Conservation (phyloP, 768 basidiomycete genomes). For the Cytidiella melzeri region DNA sequence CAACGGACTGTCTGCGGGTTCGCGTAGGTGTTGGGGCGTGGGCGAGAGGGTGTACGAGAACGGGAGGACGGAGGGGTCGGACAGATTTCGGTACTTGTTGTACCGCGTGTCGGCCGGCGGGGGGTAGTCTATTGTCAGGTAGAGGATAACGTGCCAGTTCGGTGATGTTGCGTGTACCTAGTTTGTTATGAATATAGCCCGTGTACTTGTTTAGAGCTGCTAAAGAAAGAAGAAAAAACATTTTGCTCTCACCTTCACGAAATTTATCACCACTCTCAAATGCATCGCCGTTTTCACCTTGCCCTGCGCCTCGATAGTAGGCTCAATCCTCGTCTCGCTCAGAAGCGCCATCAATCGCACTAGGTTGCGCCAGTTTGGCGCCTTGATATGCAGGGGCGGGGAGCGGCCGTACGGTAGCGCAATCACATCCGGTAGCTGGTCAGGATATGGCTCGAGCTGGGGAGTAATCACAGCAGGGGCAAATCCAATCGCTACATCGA, state of each 20-base stretch:
- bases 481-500: slow-evolving; percentile 59
- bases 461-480: slow-evolving; percentile 47
- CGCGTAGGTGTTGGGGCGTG: slow-evolving; percentile 56
- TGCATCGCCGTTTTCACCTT: slow-evolving; percentile 48
- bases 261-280: slow-evolving; percentile 72
- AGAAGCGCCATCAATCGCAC: slow-evolving; percentile 71
- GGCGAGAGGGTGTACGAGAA: slow-evolving; percentile 63
- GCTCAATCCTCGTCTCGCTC: slow-evolving; percentile 63
- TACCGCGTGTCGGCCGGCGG: slow-evolving; percentile 41
- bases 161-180: slow-evolving; percentile 53
- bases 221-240: too few species aligned
- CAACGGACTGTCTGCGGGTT: slow-evolving; percentile 53
- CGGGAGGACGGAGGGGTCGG: slow-evolving; percentile 62
- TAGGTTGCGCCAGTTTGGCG: slow-evolving; percentile 67
- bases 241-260: slow-evolving; percentile 72
- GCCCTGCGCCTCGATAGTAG: slow-evolving; percentile 62
- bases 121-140: slow-evolving; percentile 71
- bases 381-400: slow-evolving; percentile 66
- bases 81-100: slow-evolving; percentile 42
- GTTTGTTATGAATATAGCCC: too few species aligned
- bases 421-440: slow-evolving; percentile 65
- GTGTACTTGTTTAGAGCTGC: too few species aligned
- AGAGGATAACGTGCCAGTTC: slow-evolving; percentile 71
- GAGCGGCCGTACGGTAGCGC: slow-evolving; percentile 63
- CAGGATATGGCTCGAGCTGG: slow-evolving; percentile 40